phyloP scores from a whole-genome alignment of 495 filamentous ascomycete species.

The Podospora fimiseda region DNA sequence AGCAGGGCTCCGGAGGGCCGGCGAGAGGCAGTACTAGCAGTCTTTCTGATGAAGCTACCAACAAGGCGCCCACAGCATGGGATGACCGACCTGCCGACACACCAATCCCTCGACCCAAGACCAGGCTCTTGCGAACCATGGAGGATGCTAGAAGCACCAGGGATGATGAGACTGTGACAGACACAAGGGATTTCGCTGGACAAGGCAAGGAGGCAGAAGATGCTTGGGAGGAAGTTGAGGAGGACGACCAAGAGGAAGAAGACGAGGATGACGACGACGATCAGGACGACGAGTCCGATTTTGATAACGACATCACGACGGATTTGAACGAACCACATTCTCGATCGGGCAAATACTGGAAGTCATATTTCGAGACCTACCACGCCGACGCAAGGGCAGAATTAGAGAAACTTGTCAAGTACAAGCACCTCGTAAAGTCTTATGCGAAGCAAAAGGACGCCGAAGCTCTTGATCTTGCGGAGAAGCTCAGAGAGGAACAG shows the following conservation, averaged over 20 bases:
- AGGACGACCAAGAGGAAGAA: slow-evolving; percentile 25
- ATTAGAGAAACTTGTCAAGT: slow-evolving; percentile 70
- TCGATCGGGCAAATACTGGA: slow-evolving; percentile 89
- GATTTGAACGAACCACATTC: slow-evolving; percentile 78
- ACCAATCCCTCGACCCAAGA: slow-evolving; percentile 29
- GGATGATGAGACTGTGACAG: slow-evolving; percentile 13
- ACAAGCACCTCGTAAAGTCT: slow-evolving; percentile 76
- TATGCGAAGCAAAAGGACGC: slow-evolving; percentile 87
- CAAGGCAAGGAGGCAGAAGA: slow-evolving; percentile 29
- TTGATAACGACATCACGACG: slow-evolving; percentile 55
- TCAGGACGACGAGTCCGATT: slow-evolving; percentile 25
- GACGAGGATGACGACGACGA: slow-evolving; percentile 10
- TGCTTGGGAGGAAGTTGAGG: slow-evolving; percentile 37
- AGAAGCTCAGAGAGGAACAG: slow-evolving; percentile 62
- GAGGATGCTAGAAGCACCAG: slow-evolving; percentile 37
- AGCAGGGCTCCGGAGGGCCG: slow-evolving; percentile 26
- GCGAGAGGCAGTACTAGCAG: slow-evolving; percentile 38
- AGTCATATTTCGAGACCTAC: slow-evolving; percentile 78
- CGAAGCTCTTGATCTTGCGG: slow-evolving; percentile 63
- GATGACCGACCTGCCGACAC: slow-evolving; percentile 15
- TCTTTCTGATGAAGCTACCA: slow-evolving; percentile 48
- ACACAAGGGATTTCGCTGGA: slow-evolving; percentile 16
- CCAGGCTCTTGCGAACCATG: slow-evolving; percentile 32
- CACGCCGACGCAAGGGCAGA: slow-evolving; percentile 70
- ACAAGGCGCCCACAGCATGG: slow-evolving; percentile 63